Conservation (phyloP, 345 rosid species). For the Iberis pinnata region DNA sequence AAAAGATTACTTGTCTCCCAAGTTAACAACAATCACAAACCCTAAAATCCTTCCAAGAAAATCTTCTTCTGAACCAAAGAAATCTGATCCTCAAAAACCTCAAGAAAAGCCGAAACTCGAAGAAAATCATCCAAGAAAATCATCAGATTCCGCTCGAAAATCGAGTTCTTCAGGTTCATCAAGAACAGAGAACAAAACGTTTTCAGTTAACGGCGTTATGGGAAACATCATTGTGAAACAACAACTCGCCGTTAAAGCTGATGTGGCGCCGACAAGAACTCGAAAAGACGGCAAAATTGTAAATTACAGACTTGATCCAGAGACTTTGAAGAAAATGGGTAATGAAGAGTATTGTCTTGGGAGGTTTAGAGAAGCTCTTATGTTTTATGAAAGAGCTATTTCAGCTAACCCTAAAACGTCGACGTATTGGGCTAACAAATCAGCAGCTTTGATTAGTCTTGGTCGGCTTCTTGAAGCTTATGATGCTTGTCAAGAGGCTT, state of each 20-base stretch:
- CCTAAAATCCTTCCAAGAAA: conserved; percentile 27
- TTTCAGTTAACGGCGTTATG: conserved; percentile 40
- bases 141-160: conserved; percentile 35
- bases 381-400: conserved; percentile 65
- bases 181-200: conserved; percentile 27
- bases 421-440: conserved; percentile 61
- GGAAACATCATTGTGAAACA: conserved; percentile 65
- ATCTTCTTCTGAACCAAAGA: conserved; percentile 19
- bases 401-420: conserved; percentile 58
- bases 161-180: conserved; percentile 38
- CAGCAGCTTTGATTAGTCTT: conserved; percentile 79
- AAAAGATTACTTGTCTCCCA: conserved; percentile 28
- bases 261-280: conserved; percentile 25
- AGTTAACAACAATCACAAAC: conserved; percentile 25
- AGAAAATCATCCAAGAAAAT: conserved; percentile 22
- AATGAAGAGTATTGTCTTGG: conserved; percentile 74
- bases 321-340: conserved; percentile 57
- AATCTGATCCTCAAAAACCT: conserved; percentile 20
- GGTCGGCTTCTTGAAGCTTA: conserved; percentile 71
- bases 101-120: conserved; percentile 17
- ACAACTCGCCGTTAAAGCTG: conserved; percentile 25
- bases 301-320: conserved; percentile 44
- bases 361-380: conserved; percentile 65
- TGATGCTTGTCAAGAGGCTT: conserved; percentile 67
- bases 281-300: conserved; percentile 21